phyloP scores from a whole-genome alignment of 208 protist genomes.

The Trypanosoma mega region DNA sequence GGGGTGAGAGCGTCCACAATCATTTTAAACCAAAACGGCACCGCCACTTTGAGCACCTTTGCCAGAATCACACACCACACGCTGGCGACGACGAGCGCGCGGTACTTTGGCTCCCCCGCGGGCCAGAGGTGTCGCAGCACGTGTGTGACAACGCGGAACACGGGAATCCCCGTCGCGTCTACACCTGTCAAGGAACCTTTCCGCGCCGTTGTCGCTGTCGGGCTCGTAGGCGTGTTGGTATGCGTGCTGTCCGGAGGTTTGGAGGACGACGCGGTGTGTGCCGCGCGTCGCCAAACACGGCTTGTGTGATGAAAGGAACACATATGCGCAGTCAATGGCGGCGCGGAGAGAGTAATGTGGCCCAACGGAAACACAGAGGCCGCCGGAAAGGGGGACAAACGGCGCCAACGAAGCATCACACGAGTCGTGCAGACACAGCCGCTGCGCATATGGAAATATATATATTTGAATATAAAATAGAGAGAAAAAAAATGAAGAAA shows the following conservation, averaged over 20 bases:
- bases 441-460: no score
- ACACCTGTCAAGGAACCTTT: background rate
- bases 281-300: slow-evolving; percentile 7
- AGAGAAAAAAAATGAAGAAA: no score
- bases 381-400: no score
- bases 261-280: no score
- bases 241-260: no score
- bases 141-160: slow-evolving; percentile 70
- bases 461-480: no score
- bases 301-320: slow-evolving; percentile 6
- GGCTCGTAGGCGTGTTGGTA: no score
- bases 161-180: slow-evolving; percentile 38
- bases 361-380: background rate
- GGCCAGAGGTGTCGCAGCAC: slow-evolving; percentile 87
- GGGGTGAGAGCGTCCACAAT: slow-evolving; percentile 84
- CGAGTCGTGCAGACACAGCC: no score
- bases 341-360: background rate
- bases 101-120: slow-evolving; percentile 52
- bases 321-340: slow-evolving; percentile 3
- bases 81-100: slow-evolving; percentile 68
- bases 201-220: background rate
- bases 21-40: slow-evolving; percentile 91
- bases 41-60: slow-evolving; percentile 82
- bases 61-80: slow-evolving; percentile 75
- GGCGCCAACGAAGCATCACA: no score